Evolutionary conservation across 129 eudicot species (phyloP).

Genomic region (Flaveria ramosissima): DNA sequence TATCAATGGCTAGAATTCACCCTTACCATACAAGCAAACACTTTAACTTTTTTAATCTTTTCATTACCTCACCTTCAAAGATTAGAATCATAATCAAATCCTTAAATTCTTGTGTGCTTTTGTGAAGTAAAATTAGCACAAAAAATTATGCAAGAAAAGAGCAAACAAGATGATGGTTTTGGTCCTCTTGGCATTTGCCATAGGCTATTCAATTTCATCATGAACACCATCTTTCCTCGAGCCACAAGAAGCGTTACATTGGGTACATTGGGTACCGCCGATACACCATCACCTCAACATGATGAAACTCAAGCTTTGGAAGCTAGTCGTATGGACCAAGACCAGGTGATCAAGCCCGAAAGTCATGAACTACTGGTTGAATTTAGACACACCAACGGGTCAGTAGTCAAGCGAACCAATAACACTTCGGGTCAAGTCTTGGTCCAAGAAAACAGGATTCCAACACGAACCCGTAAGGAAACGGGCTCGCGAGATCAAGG

Average conservation of each 20-base stretch:
- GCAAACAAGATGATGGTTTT: conserved; percentile 28
- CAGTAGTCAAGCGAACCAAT: not conserved
- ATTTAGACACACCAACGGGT: conserved; percentile 28
- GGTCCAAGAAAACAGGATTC: conserved; percentile 13
- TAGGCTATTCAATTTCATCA: conserved; percentile 38
- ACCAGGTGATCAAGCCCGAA: not conserved
- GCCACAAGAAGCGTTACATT: conserved; percentile 22
- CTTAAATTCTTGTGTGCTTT: conserved; percentile 32
- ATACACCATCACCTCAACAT: not conserved
- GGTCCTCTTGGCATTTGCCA: conserved; percentile 40
- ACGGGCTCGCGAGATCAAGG: conserved; percentile 11
- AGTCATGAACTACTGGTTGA: conserved; percentile 34
- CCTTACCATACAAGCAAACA: conserved; percentile 40
- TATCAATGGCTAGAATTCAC: conserved; percentile 23
- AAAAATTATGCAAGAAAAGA: conserved; percentile 32
- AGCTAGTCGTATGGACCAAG: conserved; percentile 4
- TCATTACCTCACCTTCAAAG: conserved; percentile 35
- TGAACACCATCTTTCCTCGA: conserved; percentile 31
- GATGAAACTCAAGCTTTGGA: not conserved
- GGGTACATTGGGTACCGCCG: conserved; percentile 11
- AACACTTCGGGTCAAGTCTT: conserved; percentile 19
- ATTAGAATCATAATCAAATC: conserved; percentile 33
- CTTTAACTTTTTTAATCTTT: conserved; percentile 23
- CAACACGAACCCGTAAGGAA: not conserved
- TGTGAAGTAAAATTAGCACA: not conserved